phyloP scores from a whole-genome alignment of 805 yeast genomes.

The Hanseniaspora mollemarum region DNA sequence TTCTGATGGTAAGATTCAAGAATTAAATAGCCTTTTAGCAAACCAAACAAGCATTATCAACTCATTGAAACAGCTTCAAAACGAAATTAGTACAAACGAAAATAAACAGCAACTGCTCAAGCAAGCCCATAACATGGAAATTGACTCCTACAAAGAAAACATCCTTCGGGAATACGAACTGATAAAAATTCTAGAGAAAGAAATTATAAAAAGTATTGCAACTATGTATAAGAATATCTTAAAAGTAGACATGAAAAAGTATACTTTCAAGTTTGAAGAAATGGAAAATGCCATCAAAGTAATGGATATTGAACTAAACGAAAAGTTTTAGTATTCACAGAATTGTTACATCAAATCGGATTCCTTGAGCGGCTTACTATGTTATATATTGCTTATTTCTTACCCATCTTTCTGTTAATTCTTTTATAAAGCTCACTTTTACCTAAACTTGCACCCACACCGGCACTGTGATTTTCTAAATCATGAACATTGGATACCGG shows the following conservation, averaged over 20 bases:
- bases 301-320: slow-evolving; percentile 10
- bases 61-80: neutral
- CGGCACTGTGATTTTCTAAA: slow-evolving; percentile 32
- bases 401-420: slow-evolving; percentile 39
- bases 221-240: neutral
- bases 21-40: neutral
- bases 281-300: slow-evolving; percentile 3
- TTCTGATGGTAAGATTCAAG: neutral
- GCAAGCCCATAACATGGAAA: neutral
- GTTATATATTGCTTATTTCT: slow-evolving; percentile 17
- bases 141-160: neutral
- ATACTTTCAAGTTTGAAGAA: slow-evolving; percentile 8
- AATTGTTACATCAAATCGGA: no score
- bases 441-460: slow-evolving; percentile 42
- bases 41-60: neutral
- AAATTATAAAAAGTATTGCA: neutral
- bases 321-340: neutral
- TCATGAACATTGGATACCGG: slow-evolving; percentile 56
- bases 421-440: slow-evolving; percentile 74
- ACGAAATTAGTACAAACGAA: neutral
- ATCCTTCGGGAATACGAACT: slow-evolving; percentile 2
- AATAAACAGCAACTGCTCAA: neutral
- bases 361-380: slow-evolving; percentile 21
- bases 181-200: neutral
- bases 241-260: slow-evolving; percentile 1